Conservation (phyloP, 2,329 filamentous ascomycete genomes). For the Trichoderma citrinoviride region DNA sequence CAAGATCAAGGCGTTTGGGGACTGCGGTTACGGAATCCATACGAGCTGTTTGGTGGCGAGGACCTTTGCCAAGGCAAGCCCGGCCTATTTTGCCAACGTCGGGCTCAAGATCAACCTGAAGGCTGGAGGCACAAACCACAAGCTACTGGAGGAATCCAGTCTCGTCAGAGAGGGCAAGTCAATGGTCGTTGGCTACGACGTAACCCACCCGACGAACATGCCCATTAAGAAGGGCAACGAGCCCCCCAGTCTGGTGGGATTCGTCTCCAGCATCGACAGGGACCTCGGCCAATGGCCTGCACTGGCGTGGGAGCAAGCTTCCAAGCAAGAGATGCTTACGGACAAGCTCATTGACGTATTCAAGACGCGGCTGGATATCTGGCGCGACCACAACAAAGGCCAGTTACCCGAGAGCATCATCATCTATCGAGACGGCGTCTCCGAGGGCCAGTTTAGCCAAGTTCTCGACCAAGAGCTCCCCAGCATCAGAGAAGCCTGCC, state of each 20-base stretch:
- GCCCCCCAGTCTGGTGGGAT: slow-evolving; percentile 72
- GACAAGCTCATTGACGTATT: slow-evolving; percentile 59
- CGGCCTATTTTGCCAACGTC: slow-evolving; percentile 64
- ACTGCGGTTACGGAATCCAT: slow-evolving; percentile 64
- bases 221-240: slow-evolving; percentile 30
- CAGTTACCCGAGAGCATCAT: slow-evolving; percentile 69
- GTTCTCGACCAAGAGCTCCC: slow-evolving; percentile 70
- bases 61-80: slow-evolving; percentile 37
- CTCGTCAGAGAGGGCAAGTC: slow-evolving; percentile 66
- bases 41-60: slow-evolving; percentile 60
- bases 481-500: slow-evolving; percentile 62
- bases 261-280: slow-evolving; percentile 73
- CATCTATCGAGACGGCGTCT: slow-evolving; percentile 86
- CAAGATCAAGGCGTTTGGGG: slow-evolving; percentile 64
- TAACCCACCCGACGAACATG: slow-evolving; percentile 76
- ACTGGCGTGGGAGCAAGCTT: slow-evolving; percentile 63
- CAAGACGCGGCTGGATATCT: slow-evolving; percentile 61
- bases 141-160: slow-evolving; percentile 54
- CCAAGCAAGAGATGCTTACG: slow-evolving; percentile 68
- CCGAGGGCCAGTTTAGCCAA: slow-evolving; percentile 74
- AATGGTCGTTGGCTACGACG: slow-evolving; percentile 86
- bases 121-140: slow-evolving; percentile 70
- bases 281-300: slow-evolving; percentile 76
- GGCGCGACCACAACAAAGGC: slow-evolving; percentile 55
- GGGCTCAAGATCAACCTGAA: slow-evolving; percentile 81